These are phyloP conservation scores for Calamus simplicifolius DNA, from an alignment of 176 grass and related monocot genomes.

Conservation along the genomic window DNA sequence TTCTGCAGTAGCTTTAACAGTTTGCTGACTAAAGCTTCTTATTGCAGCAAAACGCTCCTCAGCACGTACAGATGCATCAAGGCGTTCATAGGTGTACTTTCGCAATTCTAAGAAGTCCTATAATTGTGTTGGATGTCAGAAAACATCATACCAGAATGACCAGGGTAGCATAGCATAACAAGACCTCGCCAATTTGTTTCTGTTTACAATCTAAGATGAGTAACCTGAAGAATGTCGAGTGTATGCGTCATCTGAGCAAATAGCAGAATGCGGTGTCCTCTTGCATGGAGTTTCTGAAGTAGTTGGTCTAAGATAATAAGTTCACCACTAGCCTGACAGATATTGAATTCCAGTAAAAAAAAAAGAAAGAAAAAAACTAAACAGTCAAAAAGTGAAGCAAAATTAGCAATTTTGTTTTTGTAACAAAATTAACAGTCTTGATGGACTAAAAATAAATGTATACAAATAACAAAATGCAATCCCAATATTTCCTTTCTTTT, in stretches of 20 bases:
- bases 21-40: slow-evolving; percentile 64
- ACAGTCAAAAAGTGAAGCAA: no score
- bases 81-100: slow-evolving; percentile 76
- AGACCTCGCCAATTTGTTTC: neutral
- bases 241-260: slow-evolving; percentile 99
- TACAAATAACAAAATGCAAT: no score
- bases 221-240: slow-evolving; percentile 95
- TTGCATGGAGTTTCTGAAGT: slow-evolving; percentile 64
- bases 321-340: slow-evolving; percentile 87
- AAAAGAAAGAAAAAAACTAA: no score
- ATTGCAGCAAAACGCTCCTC: slow-evolving; percentile 95
- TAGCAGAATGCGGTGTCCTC: slow-evolving; percentile 74
- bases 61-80: slow-evolving; percentile 93
- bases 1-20: slow-evolving; percentile 28
- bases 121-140: slow-evolving; percentile 2
- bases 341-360: no score
- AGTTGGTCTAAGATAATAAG: slow-evolving; percentile 70
- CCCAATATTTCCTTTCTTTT: no score
- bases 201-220: neutral
- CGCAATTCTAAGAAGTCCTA: slow-evolving; percentile 94
- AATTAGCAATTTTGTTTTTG: no score
- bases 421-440: no score
- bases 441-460: no score
- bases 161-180: neutral
- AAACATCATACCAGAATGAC: slow-evolving; percentile 1